These are phyloP conservation scores for Pulveroboletus ravenelii DNA, from an alignment of 768 basidiomycete species.

Conservation along the genomic window DNA sequence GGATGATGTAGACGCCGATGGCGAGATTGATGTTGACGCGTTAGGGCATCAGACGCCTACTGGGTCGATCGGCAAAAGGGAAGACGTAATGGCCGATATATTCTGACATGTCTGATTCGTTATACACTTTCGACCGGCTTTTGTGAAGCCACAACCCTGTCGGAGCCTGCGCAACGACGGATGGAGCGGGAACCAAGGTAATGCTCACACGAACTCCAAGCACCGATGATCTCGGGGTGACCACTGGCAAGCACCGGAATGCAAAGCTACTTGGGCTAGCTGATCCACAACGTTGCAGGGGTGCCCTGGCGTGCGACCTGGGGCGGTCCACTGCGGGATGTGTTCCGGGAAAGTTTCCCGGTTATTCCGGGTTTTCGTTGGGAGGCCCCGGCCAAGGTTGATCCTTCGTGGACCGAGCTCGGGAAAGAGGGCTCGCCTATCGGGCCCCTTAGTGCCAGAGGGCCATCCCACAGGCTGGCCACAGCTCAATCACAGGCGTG, in stretches of 20 bases:
- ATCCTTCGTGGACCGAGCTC: too few relatives aligned
- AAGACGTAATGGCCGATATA: constrained; percentile 32
- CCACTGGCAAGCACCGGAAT: not conserved
- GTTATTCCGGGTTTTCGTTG: not conserved
- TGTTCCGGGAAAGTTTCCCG: not conserved
- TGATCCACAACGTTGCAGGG: too few relatives aligned
- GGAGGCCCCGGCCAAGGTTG: not conserved
- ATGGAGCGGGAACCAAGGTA: too few relatives aligned
- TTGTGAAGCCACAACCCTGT: not conserved
- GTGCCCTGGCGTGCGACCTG: too few relatives aligned
- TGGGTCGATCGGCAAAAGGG: constrained; percentile 43
- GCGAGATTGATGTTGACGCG: constrained; percentile 48
- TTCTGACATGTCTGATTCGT: constrained; percentile 17
- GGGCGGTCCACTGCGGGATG: too few relatives aligned
- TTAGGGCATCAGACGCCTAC: constrained; percentile 54
- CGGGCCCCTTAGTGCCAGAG: not conserved
- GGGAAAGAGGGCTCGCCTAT: not conserved
- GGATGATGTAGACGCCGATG: constrained; percentile 56
- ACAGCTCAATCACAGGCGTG: not conserved
- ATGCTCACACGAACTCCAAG: not conserved
- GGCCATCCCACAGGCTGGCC: too few relatives aligned
- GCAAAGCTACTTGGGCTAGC: too few relatives aligned
- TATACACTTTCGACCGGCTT: not conserved
- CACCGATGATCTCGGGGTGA: not conserved
- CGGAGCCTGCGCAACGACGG: not conserved